Conservation (phyloP, 2,329 filamentous ascomycete genomes). For the Talaromyces sp. region DNA sequence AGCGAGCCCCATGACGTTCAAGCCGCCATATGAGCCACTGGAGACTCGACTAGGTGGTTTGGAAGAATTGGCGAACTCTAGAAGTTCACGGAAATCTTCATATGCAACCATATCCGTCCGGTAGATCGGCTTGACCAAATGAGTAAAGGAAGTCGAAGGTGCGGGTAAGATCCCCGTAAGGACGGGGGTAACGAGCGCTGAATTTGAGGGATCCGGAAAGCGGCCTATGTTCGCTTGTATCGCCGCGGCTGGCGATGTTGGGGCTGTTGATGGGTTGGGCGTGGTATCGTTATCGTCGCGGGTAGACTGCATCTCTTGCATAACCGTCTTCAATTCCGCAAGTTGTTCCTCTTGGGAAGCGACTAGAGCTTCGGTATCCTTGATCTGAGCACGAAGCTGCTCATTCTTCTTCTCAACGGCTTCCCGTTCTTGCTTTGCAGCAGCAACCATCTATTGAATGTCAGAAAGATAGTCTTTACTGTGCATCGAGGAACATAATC, state of each 20-base stretch:
- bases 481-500: neutral
- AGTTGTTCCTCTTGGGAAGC: constrained; percentile 91
- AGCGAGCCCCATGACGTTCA: constrained; percentile 55
- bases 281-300: constrained; percentile 66
- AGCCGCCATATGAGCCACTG: constrained; percentile 63
- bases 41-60: constrained; percentile 62
- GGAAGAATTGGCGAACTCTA: constrained; percentile 61
- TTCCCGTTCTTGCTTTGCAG: constrained; percentile 79
- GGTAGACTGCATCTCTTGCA: constrained; percentile 74
- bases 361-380: constrained; percentile 79
- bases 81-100: constrained; percentile 75
- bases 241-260: constrained; percentile 69
- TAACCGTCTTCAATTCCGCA: constrained; percentile 80
- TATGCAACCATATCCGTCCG: constrained; percentile 76
- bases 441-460: constrained; percentile 70
- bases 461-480: constrained; percentile 15
- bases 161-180: constrained; percentile 54
- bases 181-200: constrained; percentile 46
- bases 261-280: constrained; percentile 62
- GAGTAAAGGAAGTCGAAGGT: constrained; percentile 67
- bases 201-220: constrained; percentile 57
- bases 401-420: constrained; percentile 77
- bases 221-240: constrained; percentile 45
- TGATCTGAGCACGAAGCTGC: constrained; percentile 76
- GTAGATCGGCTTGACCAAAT: constrained; percentile 76